Evolutionary conservation across 176 grass and related monocot species (phyloP).

Genomic region (sorghum (Sorghum bicolor)): Sorghum_bicolor_NCBIv3 NC_012870.2:71192501-71193000

Average conservation of each 20-base stretch:
- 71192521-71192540: background rate
- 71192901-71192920: conserved; percentile 24
- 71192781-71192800: conserved; percentile 45
- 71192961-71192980: conserved; percentile 2
- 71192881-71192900: background rate
- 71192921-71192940: background rate
- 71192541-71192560: background rate
- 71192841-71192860: background rate
- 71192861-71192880: conserved; percentile 42
- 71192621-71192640: background rate
- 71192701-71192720: background rate
- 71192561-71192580: background rate
- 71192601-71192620: background rate
- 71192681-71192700: conserved; percentile 21
- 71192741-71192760: conserved; percentile 3
- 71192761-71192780: conserved; percentile 57
- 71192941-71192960: background rate
- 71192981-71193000: background rate
- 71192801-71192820: conserved; percentile 29
- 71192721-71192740: conserved; percentile 27
- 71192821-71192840: conserved; percentile 19
- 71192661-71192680: background rate
- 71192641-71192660: background rate
- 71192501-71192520: background rate
- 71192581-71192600: no score